Evolutionary conservation across 257 asterid genomes (phyloP), one percentile per base, ranked within the genome.

Genomic region (Lavandula angustifolia): DNA sequence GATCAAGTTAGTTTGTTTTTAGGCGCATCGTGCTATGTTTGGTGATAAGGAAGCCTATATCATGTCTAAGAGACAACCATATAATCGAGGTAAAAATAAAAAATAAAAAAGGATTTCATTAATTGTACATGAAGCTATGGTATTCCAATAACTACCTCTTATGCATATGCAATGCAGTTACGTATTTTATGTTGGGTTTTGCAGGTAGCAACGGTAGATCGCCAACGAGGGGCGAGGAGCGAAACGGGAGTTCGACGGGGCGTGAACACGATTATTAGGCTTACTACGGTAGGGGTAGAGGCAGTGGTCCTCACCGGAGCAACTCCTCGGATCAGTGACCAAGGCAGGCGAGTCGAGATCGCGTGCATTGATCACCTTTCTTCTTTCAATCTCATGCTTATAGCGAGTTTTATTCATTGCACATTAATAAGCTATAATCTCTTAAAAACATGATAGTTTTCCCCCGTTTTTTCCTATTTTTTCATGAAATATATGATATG

Each of bases 1-100:
- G 31, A 14, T 48, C 17, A 17, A 9, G 18, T 38, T 17, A 10
- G 5, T 2, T 53, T 70, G 2, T 54, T 72, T 73, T 37, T 79
- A 90, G 97, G 79, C 73, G 10, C 87, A 54, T 57, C 64, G 56
- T 17, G 68, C 85, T 51, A 74, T 67, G 31, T 73, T 85, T 3
- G 85, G 80, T 6, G 83, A 82, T 0, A 64, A 53, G 51, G 68
- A 60, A 14, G 78, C 90, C 6, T 82, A 79, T 49, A 76, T 90
- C 34, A 42, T 71, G 3, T 73, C 54, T 65, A 90, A 78, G 76
- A 82, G 64, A 61, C n/a, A 63, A 33, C 16, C 77, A 3, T 22
- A 34, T 48, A 18, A 58, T 17, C 62, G 68, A 59, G 80, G 94
- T 84, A 72, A 73, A 64, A n/a, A n/a, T n/a, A n/a, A n/a, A n/a